Percentiles rank a stretch among this genome's conserved stretches.
phyloP scores from a whole-genome alignment of 805 yeast species.

The Metschnikowia lunata region DNA sequence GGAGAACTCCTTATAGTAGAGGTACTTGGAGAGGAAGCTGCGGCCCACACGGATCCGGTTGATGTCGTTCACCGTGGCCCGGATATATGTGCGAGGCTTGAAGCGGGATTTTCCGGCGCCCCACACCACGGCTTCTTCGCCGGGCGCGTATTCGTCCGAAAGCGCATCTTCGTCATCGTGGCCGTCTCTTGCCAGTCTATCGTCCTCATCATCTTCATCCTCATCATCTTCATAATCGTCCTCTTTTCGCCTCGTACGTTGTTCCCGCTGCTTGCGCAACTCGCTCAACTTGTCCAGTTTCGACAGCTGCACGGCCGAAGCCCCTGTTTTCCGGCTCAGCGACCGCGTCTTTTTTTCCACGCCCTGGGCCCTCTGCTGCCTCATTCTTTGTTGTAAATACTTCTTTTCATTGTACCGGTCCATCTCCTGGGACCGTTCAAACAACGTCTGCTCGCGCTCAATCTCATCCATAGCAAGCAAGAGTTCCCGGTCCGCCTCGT shows the following conservation, averaged over 20 bases:
- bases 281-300: slow-evolving; percentile 61
- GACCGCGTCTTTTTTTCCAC: slow-evolving; percentile 32
- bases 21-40: slow-evolving; percentile 64
- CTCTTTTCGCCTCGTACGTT: slow-evolving; percentile 42
- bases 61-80: slow-evolving; percentile 57
- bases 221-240: slow-evolving; percentile 21
- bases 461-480: slow-evolving; percentile 80
- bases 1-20: slow-evolving; percentile 79
- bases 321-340: slow-evolving; percentile 26
- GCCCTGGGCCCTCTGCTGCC: slow-evolving; percentile 39
- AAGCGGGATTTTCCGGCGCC: slow-evolving; percentile 24
- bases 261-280: slow-evolving; percentile 71
- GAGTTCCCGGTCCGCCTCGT: slow-evolving; percentile 67
- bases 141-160: slow-evolving; percentile 36
- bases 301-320: slow-evolving; percentile 20
- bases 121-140: slow-evolving; percentile 32
- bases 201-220: slow-evolving; percentile 25
- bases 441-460: slow-evolving; percentile 84
- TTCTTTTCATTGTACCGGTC: slow-evolving; percentile 82
- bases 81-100: slow-evolving; percentile 28
- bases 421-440: slow-evolving; percentile 89
- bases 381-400: slow-evolving; percentile 78
- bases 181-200: too few species aligned
- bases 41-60: slow-evolving; percentile 77
- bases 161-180: slow-evolving; percentile 26